phyloP scores from a whole-genome alignment of 768 basidiomycete genomes.

The Calocybe cyanea region DNA sequence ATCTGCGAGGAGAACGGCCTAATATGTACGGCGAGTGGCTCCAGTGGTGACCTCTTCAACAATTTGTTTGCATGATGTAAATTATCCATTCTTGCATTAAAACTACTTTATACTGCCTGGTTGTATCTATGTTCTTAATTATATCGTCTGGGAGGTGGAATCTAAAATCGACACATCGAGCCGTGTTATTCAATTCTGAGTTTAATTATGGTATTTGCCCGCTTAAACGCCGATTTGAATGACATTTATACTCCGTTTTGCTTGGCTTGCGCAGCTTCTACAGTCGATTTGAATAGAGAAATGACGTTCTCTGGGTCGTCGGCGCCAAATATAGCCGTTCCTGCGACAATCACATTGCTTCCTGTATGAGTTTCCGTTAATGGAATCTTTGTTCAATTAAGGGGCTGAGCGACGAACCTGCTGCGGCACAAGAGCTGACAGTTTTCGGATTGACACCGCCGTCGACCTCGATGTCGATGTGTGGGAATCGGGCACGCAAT shows the following conservation, averaged over 20 bases:
- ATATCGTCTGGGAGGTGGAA: background rate
- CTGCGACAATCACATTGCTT: slow-evolving; percentile 97
- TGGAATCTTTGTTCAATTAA: background rate
- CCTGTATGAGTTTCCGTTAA: slow-evolving; percentile 41
- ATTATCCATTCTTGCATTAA: no score
- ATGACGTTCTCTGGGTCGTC: slow-evolving; percentile 80
- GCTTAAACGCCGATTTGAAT: no score
- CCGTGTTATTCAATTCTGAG: no score
- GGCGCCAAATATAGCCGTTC: slow-evolving; percentile 90
- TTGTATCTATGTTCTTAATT: slow-evolving; percentile 1
- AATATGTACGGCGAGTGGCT: slow-evolving; percentile 94
- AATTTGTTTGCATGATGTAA: background rate
- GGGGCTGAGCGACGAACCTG: slow-evolving; percentile 45
- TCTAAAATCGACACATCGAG: no score
- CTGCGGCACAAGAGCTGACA: slow-evolving; percentile 81
- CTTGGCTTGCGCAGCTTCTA: background rate
- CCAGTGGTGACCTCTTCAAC: slow-evolving; percentile 36
- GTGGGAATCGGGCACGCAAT: slow-evolving; percentile 84
- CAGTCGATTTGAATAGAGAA: slow-evolving; percentile 43
- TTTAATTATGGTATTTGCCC: background rate
- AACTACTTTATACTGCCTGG: slow-evolving; percentile 1
- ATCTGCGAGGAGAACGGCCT: slow-evolving; percentile 84
- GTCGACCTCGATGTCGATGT: slow-evolving; percentile 97
- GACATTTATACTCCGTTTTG: no score
- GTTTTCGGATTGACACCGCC: slow-evolving; percentile 96